Evolutionary conservation across 306 rosid genomes (phyloP).

Genomic region (Trifolium fragiferum): DNA sequence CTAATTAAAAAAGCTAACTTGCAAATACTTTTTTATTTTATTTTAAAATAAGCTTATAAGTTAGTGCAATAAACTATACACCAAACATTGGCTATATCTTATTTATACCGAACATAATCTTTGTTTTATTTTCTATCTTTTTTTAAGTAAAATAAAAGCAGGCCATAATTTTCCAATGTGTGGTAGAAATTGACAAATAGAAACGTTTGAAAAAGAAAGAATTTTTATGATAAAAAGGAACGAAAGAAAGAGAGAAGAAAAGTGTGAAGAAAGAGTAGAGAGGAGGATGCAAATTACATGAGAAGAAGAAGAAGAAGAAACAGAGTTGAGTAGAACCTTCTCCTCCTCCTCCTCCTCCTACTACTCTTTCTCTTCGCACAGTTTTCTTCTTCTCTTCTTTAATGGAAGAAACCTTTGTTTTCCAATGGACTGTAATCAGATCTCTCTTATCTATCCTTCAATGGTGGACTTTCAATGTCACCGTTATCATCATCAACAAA

Average conservation of each 20-base stretch:
- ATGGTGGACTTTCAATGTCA: constrained; percentile 97
- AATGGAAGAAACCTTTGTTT: constrained; percentile 76
- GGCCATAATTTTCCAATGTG: constrained; percentile 1
- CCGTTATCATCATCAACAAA: constrained; percentile 91
- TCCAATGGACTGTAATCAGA: constrained; percentile 78
- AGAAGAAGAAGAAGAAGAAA: neutral
- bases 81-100: too few species aligned
- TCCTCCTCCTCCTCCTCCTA: neutral
- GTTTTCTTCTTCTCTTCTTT: neutral
- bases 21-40: too few species aligned
- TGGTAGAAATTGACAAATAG: neutral
- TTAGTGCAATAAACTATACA: too few species aligned
- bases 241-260: neutral
- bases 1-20: too few species aligned
- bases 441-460: constrained; percentile 88
- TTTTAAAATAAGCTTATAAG: too few species aligned
- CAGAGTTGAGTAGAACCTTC: neutral
- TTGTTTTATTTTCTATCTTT: too few species aligned
- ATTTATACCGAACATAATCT: too few species aligned
- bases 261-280: constrained; percentile 15
- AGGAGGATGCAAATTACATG: constrained; percentile 1
- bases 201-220: neutral
- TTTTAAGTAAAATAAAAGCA: neutral
- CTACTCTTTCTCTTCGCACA: neutral
- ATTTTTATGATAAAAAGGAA: neutral